phyloP scores from a whole-genome alignment of 345 rosid genomes.

The Citrus glauca region DNA sequence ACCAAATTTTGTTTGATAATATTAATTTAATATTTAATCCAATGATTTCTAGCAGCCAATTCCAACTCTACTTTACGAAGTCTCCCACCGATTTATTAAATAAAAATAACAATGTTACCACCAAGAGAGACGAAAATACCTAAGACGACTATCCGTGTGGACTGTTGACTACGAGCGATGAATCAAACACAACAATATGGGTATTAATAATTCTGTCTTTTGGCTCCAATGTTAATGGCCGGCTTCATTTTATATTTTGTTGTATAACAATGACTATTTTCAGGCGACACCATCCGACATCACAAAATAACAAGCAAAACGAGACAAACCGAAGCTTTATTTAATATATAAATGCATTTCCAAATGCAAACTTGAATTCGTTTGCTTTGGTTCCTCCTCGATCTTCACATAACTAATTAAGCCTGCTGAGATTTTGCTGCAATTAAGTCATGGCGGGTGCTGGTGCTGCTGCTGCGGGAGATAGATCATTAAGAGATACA shows the following conservation, averaged over 20 bases:
- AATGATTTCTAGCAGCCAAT: background rate
- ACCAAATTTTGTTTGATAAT: background rate
- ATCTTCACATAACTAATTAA: background rate
- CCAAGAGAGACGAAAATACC: background rate
- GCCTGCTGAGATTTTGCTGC: background rate
- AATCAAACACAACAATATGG: no score
- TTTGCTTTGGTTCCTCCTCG: background rate
- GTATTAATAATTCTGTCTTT: background rate
- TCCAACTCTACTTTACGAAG: background rate
- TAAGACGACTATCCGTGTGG: background rate
- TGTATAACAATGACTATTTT: background rate
- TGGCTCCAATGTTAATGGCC: conserved; percentile 11
- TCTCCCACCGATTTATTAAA: background rate
- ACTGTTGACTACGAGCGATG: no score
- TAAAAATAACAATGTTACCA: background rate
- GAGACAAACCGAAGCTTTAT: background rate
- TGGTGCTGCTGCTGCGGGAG: conserved; percentile 28
- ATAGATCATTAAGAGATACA: conserved; percentile 33
- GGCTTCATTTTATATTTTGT: background rate
- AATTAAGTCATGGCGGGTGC: conserved; percentile 31
- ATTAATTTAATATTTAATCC: no score
- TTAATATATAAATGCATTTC: background rate
- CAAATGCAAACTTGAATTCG: no score
- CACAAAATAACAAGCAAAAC: background rate
- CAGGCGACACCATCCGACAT: background rate